Evolutionary conservation across 148 eudicot species (phyloP).

Genomic region (Rheum nobile): DNA sequence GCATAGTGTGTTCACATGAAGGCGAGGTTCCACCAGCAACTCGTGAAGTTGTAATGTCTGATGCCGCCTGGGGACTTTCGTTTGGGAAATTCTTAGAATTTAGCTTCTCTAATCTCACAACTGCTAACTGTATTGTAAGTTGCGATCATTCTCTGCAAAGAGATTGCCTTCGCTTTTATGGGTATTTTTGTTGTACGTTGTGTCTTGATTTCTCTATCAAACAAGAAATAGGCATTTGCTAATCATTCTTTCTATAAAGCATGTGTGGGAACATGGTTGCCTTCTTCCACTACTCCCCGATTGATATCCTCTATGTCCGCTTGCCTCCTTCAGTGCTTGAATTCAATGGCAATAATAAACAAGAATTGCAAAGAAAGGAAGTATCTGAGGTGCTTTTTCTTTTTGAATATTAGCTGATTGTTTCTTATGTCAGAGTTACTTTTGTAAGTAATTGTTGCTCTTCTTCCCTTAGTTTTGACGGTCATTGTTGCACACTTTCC

Average conservation of each 20-base stretch:
- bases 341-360: constrained; percentile 39
- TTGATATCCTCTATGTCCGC: constrained; percentile 69
- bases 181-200: constrained; percentile 29
- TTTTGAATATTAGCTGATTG: neutral
- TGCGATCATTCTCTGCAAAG: constrained; percentile 98
- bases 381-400: constrained; percentile 50
- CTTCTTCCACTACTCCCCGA: constrained; percentile 79
- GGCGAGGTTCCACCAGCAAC: constrained; percentile 85
- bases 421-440: neutral
- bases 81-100: constrained; percentile 96
- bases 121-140: constrained; percentile 88
- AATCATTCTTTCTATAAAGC: constrained; percentile 4
- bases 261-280: constrained; percentile 88
- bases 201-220: neutral
- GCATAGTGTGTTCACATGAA: constrained; percentile 59
- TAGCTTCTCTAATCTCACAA: constrained; percentile 84
- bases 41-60: constrained; percentile 70
- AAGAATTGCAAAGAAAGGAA: constrained; percentile 66
- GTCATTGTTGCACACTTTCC: neutral
- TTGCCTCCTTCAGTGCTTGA: constrained; percentile 70
- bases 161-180: constrained; percentile 92
- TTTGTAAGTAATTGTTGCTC: neutral
- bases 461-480: neutral
- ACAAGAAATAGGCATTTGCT: neutral
- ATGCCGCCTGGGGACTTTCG: constrained; percentile 97